Conservation (phyloP, 164 flowering plant species). For the Paratinospora sagittata region DNA sequence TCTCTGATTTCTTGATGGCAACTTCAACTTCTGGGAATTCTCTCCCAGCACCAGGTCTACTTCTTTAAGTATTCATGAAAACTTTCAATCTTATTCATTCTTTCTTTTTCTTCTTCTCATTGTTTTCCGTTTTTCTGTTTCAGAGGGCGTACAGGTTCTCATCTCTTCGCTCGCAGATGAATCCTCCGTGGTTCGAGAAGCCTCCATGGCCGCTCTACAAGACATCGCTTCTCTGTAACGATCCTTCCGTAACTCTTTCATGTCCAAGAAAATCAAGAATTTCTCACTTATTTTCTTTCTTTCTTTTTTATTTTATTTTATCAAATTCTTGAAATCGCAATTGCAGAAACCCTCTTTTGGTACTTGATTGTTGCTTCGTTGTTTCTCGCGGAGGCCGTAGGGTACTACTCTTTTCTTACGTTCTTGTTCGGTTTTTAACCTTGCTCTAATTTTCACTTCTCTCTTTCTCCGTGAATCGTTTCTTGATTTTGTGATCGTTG, state of each 20-base stretch:
- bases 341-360: slow-evolving; percentile 70
- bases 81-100: not conserved
- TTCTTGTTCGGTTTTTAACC: not conserved
- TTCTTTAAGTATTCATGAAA: not conserved
- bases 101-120: not conserved
- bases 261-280: too few relatives aligned
- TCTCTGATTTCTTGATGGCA: slow-evolving; percentile 14
- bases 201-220: slow-evolving; percentile 69
- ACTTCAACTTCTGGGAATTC: slow-evolving; percentile 21
- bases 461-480: not conserved
- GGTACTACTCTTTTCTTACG: slow-evolving; percentile 31
- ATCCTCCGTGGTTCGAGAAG: slow-evolving; percentile 59
- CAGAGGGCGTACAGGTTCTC: slow-evolving; percentile 37
- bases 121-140: not conserved
- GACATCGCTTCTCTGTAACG: slow-evolving; percentile 62
- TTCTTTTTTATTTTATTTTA: not conserved
- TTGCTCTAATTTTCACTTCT: not conserved
- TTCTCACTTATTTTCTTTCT: not conserved
- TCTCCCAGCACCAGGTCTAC: slow-evolving; percentile 24
- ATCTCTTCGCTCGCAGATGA: slow-evolving; percentile 51
- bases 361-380: slow-evolving; percentile 75
- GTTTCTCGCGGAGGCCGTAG: slow-evolving; percentile 91
- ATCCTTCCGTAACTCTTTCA: too few relatives aligned
- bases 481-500: slow-evolving; percentile 8
- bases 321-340: slow-evolving; percentile 3